phyloP scores from a whole-genome alignment of 2,329 filamentous ascomycete genomes.

The Colletotrichum musae region DNA sequence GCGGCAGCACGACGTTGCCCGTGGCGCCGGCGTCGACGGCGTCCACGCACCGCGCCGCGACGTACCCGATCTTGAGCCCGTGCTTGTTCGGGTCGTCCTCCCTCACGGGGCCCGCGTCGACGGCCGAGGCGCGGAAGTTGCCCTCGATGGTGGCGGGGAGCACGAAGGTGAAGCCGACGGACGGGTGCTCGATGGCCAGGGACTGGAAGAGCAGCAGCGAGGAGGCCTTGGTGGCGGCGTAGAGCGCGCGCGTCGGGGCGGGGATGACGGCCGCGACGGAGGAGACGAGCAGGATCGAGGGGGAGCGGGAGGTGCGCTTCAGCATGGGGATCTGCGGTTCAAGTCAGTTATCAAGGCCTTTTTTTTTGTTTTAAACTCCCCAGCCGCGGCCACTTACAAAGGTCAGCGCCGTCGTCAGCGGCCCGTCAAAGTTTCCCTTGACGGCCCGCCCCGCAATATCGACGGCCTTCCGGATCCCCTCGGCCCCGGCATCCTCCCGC shows the following conservation, averaged over 20 bases:
- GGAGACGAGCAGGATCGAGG: slow-evolving; percentile 27
- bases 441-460: slow-evolving; percentile 27
- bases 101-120: slow-evolving; percentile 26
- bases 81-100: slow-evolving; percentile 33
- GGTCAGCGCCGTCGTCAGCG: slow-evolving; percentile 19
- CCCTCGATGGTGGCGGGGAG: slow-evolving; percentile 35
- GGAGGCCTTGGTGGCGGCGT: slow-evolving; percentile 32
- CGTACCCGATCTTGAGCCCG: slow-evolving; percentile 24
- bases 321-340: slow-evolving; percentile 30
- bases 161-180: slow-evolving; percentile 26
- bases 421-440: slow-evolving; percentile 31
- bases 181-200: slow-evolving; percentile 32
- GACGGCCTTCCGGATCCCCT: slow-evolving; percentile 20
- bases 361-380: too few species aligned
- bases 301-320: slow-evolving; percentile 24
- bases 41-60: slow-evolving; percentile 18
- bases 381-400: too few species aligned
- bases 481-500: slow-evolving; percentile 10
- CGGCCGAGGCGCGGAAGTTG: slow-evolving; percentile 31
- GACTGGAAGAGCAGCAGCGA: slow-evolving; percentile 25
- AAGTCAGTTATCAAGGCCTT: too few species aligned
- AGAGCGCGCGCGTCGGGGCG: slow-evolving; percentile 27
- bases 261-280: slow-evolving; percentile 34
- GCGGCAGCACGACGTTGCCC: slow-evolving; percentile 26
- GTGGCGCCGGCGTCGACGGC: slow-evolving; percentile 14